A percentile compares a stretch with the other conserved stretches of the same genome.
Conservation (phyloP, 2,329 filamentous ascomycete genomes). For the Venturia aucupariae region DNA sequence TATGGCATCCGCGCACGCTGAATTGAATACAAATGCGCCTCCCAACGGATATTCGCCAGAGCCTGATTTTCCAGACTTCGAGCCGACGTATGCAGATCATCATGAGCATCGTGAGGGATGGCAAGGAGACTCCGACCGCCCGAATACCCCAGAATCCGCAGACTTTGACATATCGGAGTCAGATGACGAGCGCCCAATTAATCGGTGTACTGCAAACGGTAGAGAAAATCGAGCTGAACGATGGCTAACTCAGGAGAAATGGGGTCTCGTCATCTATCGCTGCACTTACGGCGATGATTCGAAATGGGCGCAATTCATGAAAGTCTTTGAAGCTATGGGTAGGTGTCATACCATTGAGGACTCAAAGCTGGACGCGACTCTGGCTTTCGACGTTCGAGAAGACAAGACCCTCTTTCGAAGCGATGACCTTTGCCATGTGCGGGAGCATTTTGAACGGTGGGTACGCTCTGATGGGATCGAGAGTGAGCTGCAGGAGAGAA, state of each 20-base stretch:
- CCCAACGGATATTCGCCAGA: not conserved
- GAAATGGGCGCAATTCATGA: not conserved
- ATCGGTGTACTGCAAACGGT: not conserved
- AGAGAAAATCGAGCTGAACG: not conserved
- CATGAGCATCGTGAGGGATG: not conserved
- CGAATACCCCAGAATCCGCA: not conserved
- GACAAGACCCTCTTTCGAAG: not conserved
- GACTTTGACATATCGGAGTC: not conserved
- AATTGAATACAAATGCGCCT: not conserved
- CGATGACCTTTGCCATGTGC: not conserved
- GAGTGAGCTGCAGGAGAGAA: not conserved
- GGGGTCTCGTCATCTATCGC: slow-evolving; percentile 3
- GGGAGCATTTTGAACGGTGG: not conserved
- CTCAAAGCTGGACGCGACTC: not conserved
- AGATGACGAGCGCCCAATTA: not conserved
- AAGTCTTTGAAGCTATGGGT: not conserved
- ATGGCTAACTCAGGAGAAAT: not conserved
- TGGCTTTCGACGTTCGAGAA: slow-evolving; percentile 6
- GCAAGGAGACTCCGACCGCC: not conserved
- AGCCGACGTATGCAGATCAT: not conserved
- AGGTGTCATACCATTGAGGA: not conserved
- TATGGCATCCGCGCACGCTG: not conserved
- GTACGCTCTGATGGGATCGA: not conserved
- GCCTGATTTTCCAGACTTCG: not conserved
- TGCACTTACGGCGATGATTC: not conserved